Percentiles rank a stretch among this genome's conserved stretches.
Conservation (phyloP, 305 asterid genomes). For the Lippia alba region DNA sequence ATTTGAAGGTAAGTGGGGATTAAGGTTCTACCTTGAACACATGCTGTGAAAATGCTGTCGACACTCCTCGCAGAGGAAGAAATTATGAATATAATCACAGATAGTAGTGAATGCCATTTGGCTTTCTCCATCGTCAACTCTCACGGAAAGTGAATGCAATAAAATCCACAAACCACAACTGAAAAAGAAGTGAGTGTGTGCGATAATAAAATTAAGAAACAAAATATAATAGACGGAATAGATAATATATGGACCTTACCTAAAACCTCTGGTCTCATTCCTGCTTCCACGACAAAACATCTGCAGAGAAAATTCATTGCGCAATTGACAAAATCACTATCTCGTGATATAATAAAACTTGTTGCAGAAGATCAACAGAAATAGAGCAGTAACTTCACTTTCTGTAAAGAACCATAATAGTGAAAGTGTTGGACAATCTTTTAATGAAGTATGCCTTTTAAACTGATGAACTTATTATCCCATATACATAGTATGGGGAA, state of each 20-base stretch:
- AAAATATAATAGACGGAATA: constrained; percentile 20
- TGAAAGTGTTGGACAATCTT: too few relatives aligned
- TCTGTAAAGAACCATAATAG: too few relatives aligned
- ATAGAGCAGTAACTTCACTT: too few relatives aligned
- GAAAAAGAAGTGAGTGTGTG: constrained; percentile 35
- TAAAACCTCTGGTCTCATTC: constrained; percentile 81
- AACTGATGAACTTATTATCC: too few relatives aligned
- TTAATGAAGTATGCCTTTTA: too few relatives aligned
- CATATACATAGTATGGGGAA: not conserved
- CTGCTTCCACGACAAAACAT: constrained; percentile 94
- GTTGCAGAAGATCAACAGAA: too few relatives aligned
- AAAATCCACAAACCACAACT: constrained; percentile 93
- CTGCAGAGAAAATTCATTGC: constrained; percentile 47
- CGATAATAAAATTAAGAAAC: constrained; percentile 27
- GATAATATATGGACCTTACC: constrained; percentile 49
- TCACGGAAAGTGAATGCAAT: constrained; percentile 79
- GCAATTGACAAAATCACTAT: constrained; percentile 16
- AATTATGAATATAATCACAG: constrained; percentile 73
- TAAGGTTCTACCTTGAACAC: constrained; percentile 78
- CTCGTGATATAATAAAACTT: too few relatives aligned
- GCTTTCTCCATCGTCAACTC: constrained; percentile 82
- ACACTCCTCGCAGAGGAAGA: constrained; percentile 85
- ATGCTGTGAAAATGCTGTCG: constrained; percentile 75
- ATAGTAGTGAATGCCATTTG: constrained; percentile 67
- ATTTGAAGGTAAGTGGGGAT: constrained; percentile 17